Percentiles rank a stretch among this genome's conserved stretches.
These are phyloP conservation scores for Gentiana dahurica DNA, from an alignment of 257 asterid species.

Conservation along the genomic window DNA sequence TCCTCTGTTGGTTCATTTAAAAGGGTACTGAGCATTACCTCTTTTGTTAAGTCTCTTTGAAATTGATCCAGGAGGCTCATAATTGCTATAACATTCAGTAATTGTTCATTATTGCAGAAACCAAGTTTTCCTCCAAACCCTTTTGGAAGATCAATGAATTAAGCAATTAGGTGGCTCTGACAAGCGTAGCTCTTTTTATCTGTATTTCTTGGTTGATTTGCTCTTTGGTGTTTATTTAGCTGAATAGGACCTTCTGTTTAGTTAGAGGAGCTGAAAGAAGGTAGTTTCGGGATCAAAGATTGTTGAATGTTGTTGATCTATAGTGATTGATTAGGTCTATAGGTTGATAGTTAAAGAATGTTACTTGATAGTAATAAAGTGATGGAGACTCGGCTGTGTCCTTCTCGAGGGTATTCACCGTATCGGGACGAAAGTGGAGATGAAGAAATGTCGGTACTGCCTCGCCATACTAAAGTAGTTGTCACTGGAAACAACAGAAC, in stretches of 20 bases:
- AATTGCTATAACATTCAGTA: too few species aligned
- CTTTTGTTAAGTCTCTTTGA: too few species aligned
- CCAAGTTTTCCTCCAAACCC: background rate
- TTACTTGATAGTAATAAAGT: slow-evolving; percentile 20
- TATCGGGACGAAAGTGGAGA: slow-evolving; percentile 84
- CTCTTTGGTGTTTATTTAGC: background rate
- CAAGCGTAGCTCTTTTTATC: background rate
- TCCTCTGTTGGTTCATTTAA: background rate
- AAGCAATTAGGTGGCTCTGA: background rate
- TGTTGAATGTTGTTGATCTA: slow-evolving; percentile 14
- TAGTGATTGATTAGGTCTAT: slow-evolving; percentile 1
- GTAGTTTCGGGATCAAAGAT: slow-evolving; percentile 1
- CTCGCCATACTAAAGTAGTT: slow-evolving; percentile 90
- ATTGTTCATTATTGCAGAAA: background rate
- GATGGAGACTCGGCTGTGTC: slow-evolving; percentile 60
- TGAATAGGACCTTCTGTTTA: slow-evolving; percentile 5
- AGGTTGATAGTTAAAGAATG: background rate
- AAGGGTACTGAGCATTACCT: background rate
- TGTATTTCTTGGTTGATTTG: background rate
- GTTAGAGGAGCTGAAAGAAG: slow-evolving; percentile 8
- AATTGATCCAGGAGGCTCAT: too few species aligned
- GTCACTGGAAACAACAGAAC: slow-evolving; percentile 96
- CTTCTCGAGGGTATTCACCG: slow-evolving; percentile 61
- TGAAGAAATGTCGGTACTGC: slow-evolving; percentile 87
- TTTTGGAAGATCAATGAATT: background rate